Evolutionary conservation across 2,329 filamentous ascomycete genomes (phyloP).

Genomic region (Ascochyta lentis): DNA sequence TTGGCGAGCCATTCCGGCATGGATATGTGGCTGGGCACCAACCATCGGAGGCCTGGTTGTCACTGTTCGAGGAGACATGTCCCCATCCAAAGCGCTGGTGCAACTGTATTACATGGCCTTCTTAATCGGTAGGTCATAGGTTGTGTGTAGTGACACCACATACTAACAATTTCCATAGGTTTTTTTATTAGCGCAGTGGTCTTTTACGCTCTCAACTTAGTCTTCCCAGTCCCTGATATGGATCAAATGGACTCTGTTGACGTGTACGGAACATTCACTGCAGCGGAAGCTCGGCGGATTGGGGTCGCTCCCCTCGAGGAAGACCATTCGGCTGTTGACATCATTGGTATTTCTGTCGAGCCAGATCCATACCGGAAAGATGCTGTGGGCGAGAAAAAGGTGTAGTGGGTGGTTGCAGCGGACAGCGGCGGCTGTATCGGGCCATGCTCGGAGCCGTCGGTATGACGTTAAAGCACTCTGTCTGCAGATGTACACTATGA

Average conservation of each 20-base stretch:
- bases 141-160: not conserved
- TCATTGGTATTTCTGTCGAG: conserved; percentile 1
- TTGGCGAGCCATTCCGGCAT: conserved; percentile 53
- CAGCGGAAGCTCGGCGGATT: conserved; percentile 51
- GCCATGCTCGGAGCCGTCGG: not conserved
- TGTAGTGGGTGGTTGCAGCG: not conserved
- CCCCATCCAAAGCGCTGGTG: conserved; percentile 48
- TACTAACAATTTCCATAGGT: conserved; percentile 32
- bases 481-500: not conserved
- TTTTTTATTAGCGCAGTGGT: conserved; percentile 49
- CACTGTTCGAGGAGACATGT: conserved; percentile 41
- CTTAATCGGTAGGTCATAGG: conserved; percentile 48
- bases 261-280: conserved; percentile 55
- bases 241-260: conserved; percentile 55
- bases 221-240: conserved; percentile 51
- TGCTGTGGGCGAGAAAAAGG: conserved; percentile 6
- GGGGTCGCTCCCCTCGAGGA: conserved; percentile 46
- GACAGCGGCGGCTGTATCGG: not conserved
- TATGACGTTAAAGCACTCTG: not conserved
- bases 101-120: conserved; percentile 59
- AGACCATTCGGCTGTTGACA: conserved; percentile 1
- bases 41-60: conserved; percentile 53
- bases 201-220: conserved; percentile 45
- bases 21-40: conserved; percentile 55
- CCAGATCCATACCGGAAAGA: not conserved